Evolutionary conservation across 2,329 filamentous ascomycete genomes (phyloP), one percentile per base, ranked within the genome.

Genomic region (Xylaria multiplex): DNA sequence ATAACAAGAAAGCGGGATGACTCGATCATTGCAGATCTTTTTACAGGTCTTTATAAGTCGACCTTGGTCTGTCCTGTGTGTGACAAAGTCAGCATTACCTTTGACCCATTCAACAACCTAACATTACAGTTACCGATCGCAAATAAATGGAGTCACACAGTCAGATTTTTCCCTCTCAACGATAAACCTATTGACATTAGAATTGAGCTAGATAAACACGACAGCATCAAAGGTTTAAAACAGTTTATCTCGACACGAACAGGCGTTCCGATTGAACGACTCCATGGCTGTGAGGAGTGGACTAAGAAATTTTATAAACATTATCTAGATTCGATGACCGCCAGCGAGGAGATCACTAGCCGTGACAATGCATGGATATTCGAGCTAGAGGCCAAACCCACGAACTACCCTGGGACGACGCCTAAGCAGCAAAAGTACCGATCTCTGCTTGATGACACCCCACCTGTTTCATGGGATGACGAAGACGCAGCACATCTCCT

Each of bases 21-120:
- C 76, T 98, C 96, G 0, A 91, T 98, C 46, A 92, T 97, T 71
- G 95, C 93, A 64, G 96, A 99, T 76, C 85, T 99, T 11, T 99
- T 99, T 78, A 96, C 93, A 24, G 96, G 96, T 69, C 93, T 98
- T 86, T 99, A 98, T 86, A 97, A 98, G 81, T 98, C 96, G 50
- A 98, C 95, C 0, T 86, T 99, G 69, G 91, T 96, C 69, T 99
- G 96, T 76, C 96, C 96, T 0, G 87, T 86, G 7, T 99, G 96
- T 78, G 86, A 91, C 72, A 99, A 98, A 81, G 91, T 98, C 79
- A 97, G 94, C 86, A 97, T 99, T 73, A 98, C 96, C 0, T 99
- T 99, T 75, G 96, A 99, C 77, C 96, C 96, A 0, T 99, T 97
- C 83, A 97, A 93, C 78, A 96, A 96, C 70, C 81, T 99, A 65